phyloP scores from a whole-genome alignment of 2,329 filamentous ascomycete genomes.

The Aureobasidium sp. region DNA sequence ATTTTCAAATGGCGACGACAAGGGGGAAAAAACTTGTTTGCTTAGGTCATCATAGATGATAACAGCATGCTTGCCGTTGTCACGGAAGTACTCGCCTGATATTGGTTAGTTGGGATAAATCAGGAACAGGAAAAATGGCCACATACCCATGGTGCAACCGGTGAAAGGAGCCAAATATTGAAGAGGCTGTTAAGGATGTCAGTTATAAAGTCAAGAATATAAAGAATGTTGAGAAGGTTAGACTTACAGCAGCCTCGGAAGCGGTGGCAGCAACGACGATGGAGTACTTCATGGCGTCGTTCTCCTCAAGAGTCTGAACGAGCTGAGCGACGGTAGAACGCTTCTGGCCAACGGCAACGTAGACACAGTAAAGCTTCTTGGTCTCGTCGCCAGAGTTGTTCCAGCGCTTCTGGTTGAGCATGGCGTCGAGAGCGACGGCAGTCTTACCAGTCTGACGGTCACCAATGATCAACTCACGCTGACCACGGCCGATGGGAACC shows the following conservation, averaged over 20 bases:
- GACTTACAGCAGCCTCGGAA: conserved; percentile 69
- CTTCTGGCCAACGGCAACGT: conserved; percentile 99
- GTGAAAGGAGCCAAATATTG: conserved; percentile 95
- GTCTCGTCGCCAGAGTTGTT: conserved; percentile 88
- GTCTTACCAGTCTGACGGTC: conserved; percentile 99
- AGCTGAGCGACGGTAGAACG: conserved; percentile 98
- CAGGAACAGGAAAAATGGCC: too few relatives aligned
- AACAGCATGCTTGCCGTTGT: conserved; percentile 80
- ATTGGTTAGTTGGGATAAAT: too few relatives aligned
- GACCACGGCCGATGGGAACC: conserved; percentile 99
- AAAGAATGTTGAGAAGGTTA: conserved; percentile 7
- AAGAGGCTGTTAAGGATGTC: conserved; percentile 48
- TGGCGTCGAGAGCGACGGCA: conserved; percentile 93
- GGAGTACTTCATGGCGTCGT: conserved; percentile 98
- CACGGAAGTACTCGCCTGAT: conserved; percentile 73
- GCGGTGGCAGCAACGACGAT: conserved; percentile 92
- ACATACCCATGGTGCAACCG: too few relatives aligned
- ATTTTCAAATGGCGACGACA: too few relatives aligned
- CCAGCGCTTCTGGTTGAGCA: conserved; percentile 99
- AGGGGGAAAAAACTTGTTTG: conserved; percentile 64
- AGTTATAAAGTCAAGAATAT: conserved; percentile 16
- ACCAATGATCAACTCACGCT: conserved; percentile 99
- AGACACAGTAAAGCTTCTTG: conserved; percentile 99
- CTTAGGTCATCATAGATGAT: conserved; percentile 92
- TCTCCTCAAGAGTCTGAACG: conserved; percentile 99